A percentile compares a stretch with the other conserved stretches of the same genome.
phyloP scores from a whole-genome alignment of 495 filamentous ascomycete genomes.

The Lepidopterella palustris region DNA sequence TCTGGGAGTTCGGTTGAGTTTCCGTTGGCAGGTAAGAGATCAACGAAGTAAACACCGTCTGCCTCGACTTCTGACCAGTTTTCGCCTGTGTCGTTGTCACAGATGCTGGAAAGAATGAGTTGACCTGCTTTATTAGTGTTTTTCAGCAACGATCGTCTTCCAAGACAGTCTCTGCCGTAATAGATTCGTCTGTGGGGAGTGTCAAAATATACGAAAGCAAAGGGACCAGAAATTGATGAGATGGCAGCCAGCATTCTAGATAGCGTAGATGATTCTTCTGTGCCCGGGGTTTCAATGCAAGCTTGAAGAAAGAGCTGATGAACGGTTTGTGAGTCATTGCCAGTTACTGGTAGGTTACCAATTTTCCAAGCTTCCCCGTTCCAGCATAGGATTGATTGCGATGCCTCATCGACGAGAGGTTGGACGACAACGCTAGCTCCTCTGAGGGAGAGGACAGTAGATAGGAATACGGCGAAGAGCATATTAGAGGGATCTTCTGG shows the following conservation, averaged over 20 bases:
- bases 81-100: conserved; percentile 45
- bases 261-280: background rate
- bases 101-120: conserved; percentile 70
- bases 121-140: conserved; percentile 41
- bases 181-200: conserved; percentile 51
- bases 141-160: conserved; percentile 71
- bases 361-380: conserved; percentile 97
- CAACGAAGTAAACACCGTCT: conserved; percentile 65
- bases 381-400: conserved; percentile 83
- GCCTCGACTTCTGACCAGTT: conserved; percentile 77
- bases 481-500: conserved; percentile 2
- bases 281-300: background rate
- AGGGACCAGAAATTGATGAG: conserved; percentile 69
- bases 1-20: background rate
- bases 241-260: conserved; percentile 48
- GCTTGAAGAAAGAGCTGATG: conserved; percentile 52
- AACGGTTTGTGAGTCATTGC: conserved; percentile 73
- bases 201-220: conserved; percentile 87
- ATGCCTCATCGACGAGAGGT: conserved; percentile 56
- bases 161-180: conserved; percentile 80
- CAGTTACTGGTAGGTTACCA: conserved; percentile 44
- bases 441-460: conserved; percentile 81
- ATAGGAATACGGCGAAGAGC: conserved; percentile 57
- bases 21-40: conserved; percentile 36
- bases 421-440: conserved; percentile 66